These are phyloP conservation scores for Kwoniella botswanensis DNA, from an alignment of 768 basidiomycete species.

Conservation along the genomic window DNA sequence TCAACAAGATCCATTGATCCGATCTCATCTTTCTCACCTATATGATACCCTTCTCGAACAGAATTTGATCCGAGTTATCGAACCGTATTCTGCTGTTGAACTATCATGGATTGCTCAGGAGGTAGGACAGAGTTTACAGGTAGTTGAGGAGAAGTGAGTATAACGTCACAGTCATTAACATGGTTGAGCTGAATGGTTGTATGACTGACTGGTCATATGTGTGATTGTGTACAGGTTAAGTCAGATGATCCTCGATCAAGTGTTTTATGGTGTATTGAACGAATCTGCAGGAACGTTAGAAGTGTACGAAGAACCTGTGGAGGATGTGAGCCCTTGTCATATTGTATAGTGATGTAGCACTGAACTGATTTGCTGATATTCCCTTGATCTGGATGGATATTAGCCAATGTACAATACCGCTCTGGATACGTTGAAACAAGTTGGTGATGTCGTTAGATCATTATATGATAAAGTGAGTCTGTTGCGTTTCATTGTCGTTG, in stretches of 20 bases:
- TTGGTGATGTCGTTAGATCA: slow-evolving; percentile 91
- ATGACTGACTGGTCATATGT: neutral
- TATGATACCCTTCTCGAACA: slow-evolving; percentile 97
- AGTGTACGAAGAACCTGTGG: slow-evolving; percentile 84
- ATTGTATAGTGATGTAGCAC: neutral
- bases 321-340: slow-evolving; percentile 68
- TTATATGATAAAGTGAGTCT: slow-evolving; percentile 78
- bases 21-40: slow-evolving; percentile 87
- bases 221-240: slow-evolving; percentile 67
- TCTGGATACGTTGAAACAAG: slow-evolving; percentile 85
- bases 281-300: slow-evolving; percentile 90
- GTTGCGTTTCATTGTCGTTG: neutral
- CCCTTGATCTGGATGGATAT: neutral
- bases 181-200: neutral
- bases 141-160: slow-evolving; percentile 86
- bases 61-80: slow-evolving; percentile 91
- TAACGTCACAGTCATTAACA: neutral
- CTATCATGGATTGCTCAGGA: slow-evolving; percentile 82
- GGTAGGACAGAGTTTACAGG: slow-evolving; percentile 84
- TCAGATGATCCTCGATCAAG: slow-evolving; percentile 97
- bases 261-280: slow-evolving; percentile 93
- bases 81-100: slow-evolving; percentile 93
- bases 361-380: no score
- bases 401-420: slow-evolving; percentile 87
- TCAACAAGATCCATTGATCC: slow-evolving; percentile 92